phyloP scores from a whole-genome alignment of 257 asterid genomes.

The Scutellaria baicalensis region DNA sequence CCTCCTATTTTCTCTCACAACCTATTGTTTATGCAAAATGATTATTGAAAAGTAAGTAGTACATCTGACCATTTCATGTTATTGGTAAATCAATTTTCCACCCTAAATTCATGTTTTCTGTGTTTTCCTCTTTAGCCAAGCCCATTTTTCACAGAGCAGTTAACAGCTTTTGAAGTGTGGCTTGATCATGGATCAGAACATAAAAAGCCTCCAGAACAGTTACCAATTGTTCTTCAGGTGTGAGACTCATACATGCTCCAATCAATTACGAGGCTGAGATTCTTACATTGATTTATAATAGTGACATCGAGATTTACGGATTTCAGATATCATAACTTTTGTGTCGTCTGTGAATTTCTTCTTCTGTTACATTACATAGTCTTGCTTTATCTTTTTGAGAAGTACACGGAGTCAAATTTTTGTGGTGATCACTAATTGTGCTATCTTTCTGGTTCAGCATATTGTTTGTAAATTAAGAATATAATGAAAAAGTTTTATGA shows the following conservation, averaged over 20 bases:
- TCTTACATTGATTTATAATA: background rate
- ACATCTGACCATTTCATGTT: background rate
- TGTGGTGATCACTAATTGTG: background rate
- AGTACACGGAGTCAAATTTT: background rate
- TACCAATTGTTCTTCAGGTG: slow-evolving; percentile 99
- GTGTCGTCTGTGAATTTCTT: background rate
- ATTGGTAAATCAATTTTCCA: background rate
- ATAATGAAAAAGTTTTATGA: background rate
- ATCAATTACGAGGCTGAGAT: background rate
- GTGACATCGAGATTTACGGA: background rate
- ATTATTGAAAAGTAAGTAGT: background rate
- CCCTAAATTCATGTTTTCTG: background rate
- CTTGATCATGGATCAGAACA: slow-evolving; percentile 98
- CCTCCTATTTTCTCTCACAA: slow-evolving; percentile 1
- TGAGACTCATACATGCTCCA: slow-evolving; percentile 18
- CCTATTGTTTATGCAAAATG: slow-evolving; percentile 4
- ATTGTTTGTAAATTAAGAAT: background rate
- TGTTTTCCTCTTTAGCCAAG: slow-evolving; percentile 64
- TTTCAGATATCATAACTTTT: slow-evolving; percentile 1
- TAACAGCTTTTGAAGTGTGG: slow-evolving; percentile 99
- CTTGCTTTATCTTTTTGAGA: background rate
- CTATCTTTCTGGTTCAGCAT: background rate
- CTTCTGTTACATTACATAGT: background rate
- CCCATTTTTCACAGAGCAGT: slow-evolving; percentile 69
- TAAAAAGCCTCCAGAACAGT: slow-evolving; percentile 95